Evolutionary conservation across 2,329 filamentous ascomycete species (phyloP).

Genomic region (Xylogone sp.): DNA sequence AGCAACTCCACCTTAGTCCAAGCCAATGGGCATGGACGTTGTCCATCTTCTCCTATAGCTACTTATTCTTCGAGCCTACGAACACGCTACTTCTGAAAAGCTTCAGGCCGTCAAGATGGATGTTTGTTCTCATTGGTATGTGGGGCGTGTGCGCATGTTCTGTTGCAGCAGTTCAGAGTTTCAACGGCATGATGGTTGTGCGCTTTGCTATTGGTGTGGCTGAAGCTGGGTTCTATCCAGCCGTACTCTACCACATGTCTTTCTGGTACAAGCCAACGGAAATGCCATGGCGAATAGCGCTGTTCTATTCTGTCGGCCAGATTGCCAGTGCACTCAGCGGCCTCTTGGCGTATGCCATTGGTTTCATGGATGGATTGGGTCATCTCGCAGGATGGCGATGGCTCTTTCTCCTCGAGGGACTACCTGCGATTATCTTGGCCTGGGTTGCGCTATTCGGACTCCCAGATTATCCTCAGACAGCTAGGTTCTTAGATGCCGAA

Average conservation of each 20-base stretch:
- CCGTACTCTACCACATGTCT: constrained; percentile 34
- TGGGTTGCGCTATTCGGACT: constrained; percentile 26
- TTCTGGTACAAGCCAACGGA: constrained; percentile 35
- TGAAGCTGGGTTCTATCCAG: constrained; percentile 33
- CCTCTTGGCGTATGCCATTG: constrained; percentile 33
- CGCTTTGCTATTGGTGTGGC: constrained; percentile 34
- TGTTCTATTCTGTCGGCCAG: constrained; percentile 34
- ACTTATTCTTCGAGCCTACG: constrained; percentile 34
- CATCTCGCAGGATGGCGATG: constrained; percentile 32
- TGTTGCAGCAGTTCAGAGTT: constrained; percentile 31
- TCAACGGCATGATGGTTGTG: constrained; percentile 33
- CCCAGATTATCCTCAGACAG: constrained; percentile 31
- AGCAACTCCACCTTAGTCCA: constrained; percentile 28
- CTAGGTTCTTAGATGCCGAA: constrained; percentile 25
- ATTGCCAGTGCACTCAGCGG: constrained; percentile 31
- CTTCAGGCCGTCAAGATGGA: constrained; percentile 26
- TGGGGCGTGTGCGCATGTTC: constrained; percentile 34
- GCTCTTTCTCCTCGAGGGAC: constrained; percentile 34
- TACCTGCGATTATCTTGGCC: constrained; percentile 29
- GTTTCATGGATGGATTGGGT: constrained; percentile 31
- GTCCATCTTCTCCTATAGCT: constrained; percentile 38
- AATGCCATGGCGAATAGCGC: constrained; percentile 32
- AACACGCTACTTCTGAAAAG: constrained; percentile 34
- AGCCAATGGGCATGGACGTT: constrained; percentile 34
- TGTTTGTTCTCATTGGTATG: constrained; percentile 23